Conservation (phyloP, 441 rosid species). For the Populus hybrid region DNA sequence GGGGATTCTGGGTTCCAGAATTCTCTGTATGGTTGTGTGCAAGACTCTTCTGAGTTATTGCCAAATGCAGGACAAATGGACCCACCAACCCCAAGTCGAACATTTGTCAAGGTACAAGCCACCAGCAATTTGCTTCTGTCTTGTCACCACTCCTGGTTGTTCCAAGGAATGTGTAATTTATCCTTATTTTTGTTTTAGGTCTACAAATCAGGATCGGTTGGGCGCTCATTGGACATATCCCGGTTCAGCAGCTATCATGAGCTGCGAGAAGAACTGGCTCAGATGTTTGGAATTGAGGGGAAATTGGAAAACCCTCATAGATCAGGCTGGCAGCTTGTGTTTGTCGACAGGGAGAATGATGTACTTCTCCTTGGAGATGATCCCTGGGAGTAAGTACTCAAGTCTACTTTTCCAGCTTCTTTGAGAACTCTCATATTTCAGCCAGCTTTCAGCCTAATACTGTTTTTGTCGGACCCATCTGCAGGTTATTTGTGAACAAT, state of each 20-base stretch:
- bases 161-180: neutral
- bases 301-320: constrained; percentile 94
- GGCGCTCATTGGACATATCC: constrained; percentile 87
- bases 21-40: constrained; percentile 44
- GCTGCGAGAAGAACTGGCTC: constrained; percentile 92
- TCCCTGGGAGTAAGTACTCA: constrained; percentile 91
- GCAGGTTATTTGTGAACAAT: constrained; percentile 35
- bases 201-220: constrained; percentile 87
- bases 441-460: neutral
- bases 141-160: neutral
- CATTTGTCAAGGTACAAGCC: constrained; percentile 48
- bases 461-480: neutral
- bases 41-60: constrained; percentile 45
- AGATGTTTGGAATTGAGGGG: constrained; percentile 98
- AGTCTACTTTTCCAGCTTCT: neutral
- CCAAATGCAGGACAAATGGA: constrained; percentile 36
- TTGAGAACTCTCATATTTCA: neutral
- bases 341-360: constrained; percentile 99
- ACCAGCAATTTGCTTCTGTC: neutral
- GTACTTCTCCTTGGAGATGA: constrained; percentile 99
- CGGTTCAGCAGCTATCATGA: constrained; percentile 97
- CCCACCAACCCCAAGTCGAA: constrained; percentile 29
- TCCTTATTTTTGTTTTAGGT: constrained; percentile 43
- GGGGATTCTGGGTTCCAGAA: constrained; percentile 49
- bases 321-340: constrained; percentile 99